Evolutionary conservation across 1,284 basidiomycete species (phyloP).

Genomic region (Malassezia sympodialis): DNA sequence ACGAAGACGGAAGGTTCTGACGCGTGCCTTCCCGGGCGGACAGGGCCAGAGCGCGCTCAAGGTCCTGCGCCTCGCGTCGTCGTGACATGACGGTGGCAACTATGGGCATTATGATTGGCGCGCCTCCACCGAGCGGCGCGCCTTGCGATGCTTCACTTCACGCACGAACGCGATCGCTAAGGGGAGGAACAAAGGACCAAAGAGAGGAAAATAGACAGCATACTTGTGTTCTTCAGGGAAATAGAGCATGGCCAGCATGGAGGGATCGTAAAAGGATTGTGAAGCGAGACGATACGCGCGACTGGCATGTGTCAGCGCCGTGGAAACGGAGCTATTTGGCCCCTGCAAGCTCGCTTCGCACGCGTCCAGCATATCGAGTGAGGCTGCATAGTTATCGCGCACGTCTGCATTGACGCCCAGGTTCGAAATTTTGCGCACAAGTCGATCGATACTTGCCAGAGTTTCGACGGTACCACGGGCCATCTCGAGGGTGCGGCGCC

Average conservation of each 20-base stretch:
- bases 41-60: slow-evolving; percentile 10
- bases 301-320: slow-evolving; percentile 56
- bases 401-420: slow-evolving; percentile 34
- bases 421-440: slow-evolving; percentile 34
- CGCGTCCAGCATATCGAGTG: slow-evolving; percentile 14
- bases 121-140: slow-evolving; percentile 1
- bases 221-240: slow-evolving; percentile 56
- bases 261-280: slow-evolving; percentile 88
- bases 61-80: slow-evolving; percentile 15
- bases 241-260: slow-evolving; percentile 88
- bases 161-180: slow-evolving; percentile 61
- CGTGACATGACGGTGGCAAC: slow-evolving; percentile 14
- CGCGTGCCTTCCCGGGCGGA: not conserved
- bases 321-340: slow-evolving; percentile 56
- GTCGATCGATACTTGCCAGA: slow-evolving; percentile 28
- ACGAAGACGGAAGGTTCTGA: not conserved
- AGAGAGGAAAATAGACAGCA: slow-evolving; percentile 47
- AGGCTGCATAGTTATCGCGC: slow-evolving; percentile 17
- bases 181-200: slow-evolving; percentile 57
- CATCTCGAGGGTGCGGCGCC: slow-evolving; percentile 28
- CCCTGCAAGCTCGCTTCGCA: not conserved
- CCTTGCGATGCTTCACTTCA: slow-evolving; percentile 8
- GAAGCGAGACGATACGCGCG: slow-evolving; percentile 53
- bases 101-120: not conserved
- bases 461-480: slow-evolving; percentile 25